Percentiles rank a stretch among this genome's conserved stretches.
phyloP scores from a whole-genome alignment of 768 basidiomycete species.

The Boletus subcaerulescens region DNA sequence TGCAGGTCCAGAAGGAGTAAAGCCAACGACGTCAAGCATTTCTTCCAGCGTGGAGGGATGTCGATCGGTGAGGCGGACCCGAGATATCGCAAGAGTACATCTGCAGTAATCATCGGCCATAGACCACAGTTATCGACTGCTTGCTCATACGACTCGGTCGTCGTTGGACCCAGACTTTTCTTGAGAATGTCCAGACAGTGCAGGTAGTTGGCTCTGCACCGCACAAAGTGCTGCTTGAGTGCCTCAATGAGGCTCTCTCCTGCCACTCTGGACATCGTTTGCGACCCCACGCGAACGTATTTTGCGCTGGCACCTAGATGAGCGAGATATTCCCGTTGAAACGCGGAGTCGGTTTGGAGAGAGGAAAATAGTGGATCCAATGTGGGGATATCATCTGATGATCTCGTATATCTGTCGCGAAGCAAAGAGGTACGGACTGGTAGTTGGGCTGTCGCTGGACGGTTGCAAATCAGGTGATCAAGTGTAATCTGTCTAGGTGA shows the following conservation, averaged over 20 bases:
- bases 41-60: too few species aligned
- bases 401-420: neutral
- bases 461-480: neutral
- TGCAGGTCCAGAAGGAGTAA: too few species aligned
- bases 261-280: neutral
- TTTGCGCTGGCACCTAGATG: neutral
- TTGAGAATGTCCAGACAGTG: neutral
- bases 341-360: neutral
- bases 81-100: too few species aligned
- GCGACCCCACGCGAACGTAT: neutral
- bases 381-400: too few species aligned
- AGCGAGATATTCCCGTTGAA: neutral
- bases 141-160: neutral
- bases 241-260: neutral
- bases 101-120: too few species aligned
- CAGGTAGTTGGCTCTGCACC: neutral
- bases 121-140: too few species aligned
- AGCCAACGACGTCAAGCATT: too few species aligned
- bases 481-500: neutral
- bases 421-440: neutral
- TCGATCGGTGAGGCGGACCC: too few species aligned
- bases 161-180: neutral
- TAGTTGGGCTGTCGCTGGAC: neutral
- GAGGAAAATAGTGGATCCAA: neutral
- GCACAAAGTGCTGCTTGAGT: neutral